A percentile compares a stretch with the other conserved stretches of the same genome.
Evolutionary conservation across 345 rosid genomes (phyloP).

Genomic region (Lumnitzera littorea): DNA sequence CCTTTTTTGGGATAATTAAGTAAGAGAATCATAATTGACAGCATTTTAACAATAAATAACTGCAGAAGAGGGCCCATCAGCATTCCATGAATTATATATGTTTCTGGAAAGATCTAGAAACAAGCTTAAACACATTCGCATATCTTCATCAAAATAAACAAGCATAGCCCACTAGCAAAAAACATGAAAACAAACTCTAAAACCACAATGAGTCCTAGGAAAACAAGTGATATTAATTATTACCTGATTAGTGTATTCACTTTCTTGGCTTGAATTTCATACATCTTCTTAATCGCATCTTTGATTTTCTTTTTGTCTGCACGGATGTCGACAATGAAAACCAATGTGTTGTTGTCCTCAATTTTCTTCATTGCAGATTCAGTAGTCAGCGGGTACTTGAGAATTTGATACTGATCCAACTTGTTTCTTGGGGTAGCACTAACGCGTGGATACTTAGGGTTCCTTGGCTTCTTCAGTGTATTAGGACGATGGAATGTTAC

Average conservation of each 20-base stretch:
- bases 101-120: no score
- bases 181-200: neutral
- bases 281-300: slow-evolving; percentile 65
- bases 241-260: slow-evolving; percentile 67
- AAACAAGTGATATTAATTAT: neutral
- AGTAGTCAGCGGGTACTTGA: slow-evolving; percentile 58
- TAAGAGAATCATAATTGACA: no score
- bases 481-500: slow-evolving; percentile 60
- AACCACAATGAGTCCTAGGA: neutral
- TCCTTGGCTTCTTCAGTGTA: slow-evolving; percentile 50
- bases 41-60: no score
- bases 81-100: no score
- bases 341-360: slow-evolving; percentile 61
- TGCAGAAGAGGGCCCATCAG: no score
- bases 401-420: slow-evolving; percentile 59
- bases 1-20: no score
- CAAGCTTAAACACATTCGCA: no score
- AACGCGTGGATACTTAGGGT: slow-evolving; percentile 54
- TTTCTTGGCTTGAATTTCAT: slow-evolving; percentile 55
- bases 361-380: slow-evolving; percentile 74
- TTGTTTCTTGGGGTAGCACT: slow-evolving; percentile 63
- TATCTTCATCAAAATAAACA: neutral
- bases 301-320: slow-evolving; percentile 63
- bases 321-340: slow-evolving; percentile 59
- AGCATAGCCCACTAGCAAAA: neutral